These are phyloP conservation scores for Metroxylon sagu DNA, from an alignment of 176 grass and related monocot species.

Conservation along the genomic window DNA sequence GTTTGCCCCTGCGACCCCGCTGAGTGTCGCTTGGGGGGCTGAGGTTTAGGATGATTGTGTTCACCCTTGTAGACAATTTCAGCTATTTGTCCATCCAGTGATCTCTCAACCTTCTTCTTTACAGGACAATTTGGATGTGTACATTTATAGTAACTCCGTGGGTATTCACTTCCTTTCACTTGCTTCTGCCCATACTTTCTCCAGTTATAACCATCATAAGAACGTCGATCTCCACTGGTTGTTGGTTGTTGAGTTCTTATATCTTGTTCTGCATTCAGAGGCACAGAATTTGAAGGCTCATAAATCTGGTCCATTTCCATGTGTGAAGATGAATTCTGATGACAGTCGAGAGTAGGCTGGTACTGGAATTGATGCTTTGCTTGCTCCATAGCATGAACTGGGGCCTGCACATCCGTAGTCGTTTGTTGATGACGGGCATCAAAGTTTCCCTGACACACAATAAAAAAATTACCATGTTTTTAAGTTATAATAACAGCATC, in stretches of 20 bases:
- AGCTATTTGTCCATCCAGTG: slow-evolving; percentile 31
- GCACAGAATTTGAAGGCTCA: neutral
- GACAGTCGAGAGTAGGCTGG: neutral
- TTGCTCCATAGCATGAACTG: neutral
- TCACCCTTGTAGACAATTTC: slow-evolving; percentile 49
- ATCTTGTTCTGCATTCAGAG: slow-evolving; percentile 6
- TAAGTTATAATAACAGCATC: too few species aligned
- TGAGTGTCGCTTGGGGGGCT: slow-evolving; percentile 1
- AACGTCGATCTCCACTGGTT: neutral
- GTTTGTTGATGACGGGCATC: neutral
- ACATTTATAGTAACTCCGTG: slow-evolving; percentile 66
- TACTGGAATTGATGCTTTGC: neutral
- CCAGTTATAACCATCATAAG: slow-evolving; percentile 52
- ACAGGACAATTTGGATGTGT: slow-evolving; percentile 46
- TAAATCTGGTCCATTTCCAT: too few species aligned
- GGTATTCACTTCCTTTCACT: slow-evolving; percentile 53
- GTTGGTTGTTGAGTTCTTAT: neutral
- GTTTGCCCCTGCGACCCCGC: neutral
- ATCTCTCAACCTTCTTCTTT: slow-evolving; percentile 52
- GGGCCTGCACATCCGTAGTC: neutral
- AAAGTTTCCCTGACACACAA: neutral
- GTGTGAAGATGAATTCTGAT: neutral
- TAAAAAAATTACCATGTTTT: too few species aligned
- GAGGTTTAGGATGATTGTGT: slow-evolving; percentile 49
- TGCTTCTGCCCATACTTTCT: slow-evolving; percentile 65